phyloP scores from a whole-genome alignment of 2,329 filamentous ascomycete species.

The Fusarium marasasianum region DNA sequence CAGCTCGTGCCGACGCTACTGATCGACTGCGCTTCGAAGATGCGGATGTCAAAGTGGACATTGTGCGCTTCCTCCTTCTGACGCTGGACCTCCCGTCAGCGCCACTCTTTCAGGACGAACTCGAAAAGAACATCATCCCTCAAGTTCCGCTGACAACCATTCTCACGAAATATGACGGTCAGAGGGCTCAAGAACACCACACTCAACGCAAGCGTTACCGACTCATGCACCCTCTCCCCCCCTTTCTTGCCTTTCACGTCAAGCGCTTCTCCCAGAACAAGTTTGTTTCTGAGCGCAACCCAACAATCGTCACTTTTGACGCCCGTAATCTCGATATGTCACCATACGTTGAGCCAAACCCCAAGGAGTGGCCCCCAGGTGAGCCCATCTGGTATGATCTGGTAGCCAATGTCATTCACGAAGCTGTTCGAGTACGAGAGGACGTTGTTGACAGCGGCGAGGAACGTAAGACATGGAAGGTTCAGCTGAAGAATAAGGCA shows the following conservation, averaged over 20 bases:
- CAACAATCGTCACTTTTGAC: conserved; percentile 97
- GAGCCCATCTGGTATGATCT: conserved; percentile 96
- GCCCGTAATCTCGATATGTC: conserved; percentile 83
- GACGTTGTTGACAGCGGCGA: conserved; percentile 92
- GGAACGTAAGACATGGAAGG: conserved; percentile 90
- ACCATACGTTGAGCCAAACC: conserved; percentile 91
- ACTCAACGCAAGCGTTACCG: conserved; percentile 90
- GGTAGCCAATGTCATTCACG: conserved; percentile 92
- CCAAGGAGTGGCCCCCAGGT: conserved; percentile 71
- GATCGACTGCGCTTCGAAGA: conserved; percentile 95
- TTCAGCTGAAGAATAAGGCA: conserved; percentile 84
- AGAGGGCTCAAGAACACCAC: conserved; percentile 86
- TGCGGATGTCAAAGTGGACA: conserved; percentile 78
- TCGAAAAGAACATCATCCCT: conserved; percentile 95
- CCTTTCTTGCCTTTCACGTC: conserved; percentile 92
- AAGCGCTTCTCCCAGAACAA: conserved; percentile 98
- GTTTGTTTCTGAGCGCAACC: conserved; percentile 94
- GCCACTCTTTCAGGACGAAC: conserved; percentile 94
- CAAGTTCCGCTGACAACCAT: conserved; percentile 86
- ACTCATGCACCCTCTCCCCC: conserved; percentile 88
- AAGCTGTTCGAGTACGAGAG: conserved; percentile 78
- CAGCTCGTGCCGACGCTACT: conserved; percentile 85
- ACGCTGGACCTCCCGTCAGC: conserved; percentile 92
- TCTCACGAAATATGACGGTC: conserved; percentile 91
- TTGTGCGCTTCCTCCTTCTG: conserved; percentile 86